A percentile compares a stretch with the other conserved stretches of the same genome.
Evolutionary conservation across 2,329 filamentous ascomycete species (phyloP).

Genomic region (Colletotrichum phormii): DNA sequence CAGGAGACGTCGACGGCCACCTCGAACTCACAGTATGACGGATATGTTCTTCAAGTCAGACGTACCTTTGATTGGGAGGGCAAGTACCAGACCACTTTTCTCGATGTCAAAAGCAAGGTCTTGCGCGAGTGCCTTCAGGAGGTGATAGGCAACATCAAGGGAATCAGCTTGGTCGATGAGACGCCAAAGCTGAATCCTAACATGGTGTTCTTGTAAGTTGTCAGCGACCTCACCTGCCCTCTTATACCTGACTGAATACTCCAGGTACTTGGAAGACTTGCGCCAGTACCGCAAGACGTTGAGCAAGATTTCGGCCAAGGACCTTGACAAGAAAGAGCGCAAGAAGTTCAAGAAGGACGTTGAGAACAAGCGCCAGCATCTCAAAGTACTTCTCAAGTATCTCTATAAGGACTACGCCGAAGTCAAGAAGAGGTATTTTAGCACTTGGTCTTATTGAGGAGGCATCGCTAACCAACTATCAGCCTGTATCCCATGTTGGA

Average conservation of each 20-base stretch:
- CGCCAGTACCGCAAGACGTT: constrained; percentile 72
- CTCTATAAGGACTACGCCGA: constrained; percentile 85
- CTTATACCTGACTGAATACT: constrained; percentile 39
- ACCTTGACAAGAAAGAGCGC: constrained; percentile 64
- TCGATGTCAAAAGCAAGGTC: constrained; percentile 88
- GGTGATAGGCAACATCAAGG: constrained; percentile 81
- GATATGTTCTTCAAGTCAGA: constrained; percentile 85
- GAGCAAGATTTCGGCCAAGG: constrained; percentile 65
- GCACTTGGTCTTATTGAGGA: background rate
- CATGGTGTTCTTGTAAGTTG: constrained; percentile 71
- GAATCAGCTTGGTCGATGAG: constrained; percentile 83
- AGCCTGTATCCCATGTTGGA: constrained; percentile 84
- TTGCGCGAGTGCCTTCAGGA: constrained; percentile 78
- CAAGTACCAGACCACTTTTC: constrained; percentile 76
- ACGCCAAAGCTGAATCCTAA: constrained; percentile 80
- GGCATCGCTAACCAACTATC: background rate
- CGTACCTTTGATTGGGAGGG: constrained; percentile 88
- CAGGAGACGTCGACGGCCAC: constrained; percentile 63
- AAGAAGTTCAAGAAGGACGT: constrained; percentile 71
- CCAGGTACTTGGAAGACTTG: constrained; percentile 82
- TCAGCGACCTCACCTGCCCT: too few species aligned
- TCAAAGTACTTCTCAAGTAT: constrained; percentile 80
- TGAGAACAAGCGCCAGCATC: constrained; percentile 69
- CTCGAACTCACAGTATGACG: constrained; percentile 72
- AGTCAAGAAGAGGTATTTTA: constrained; percentile 71